Conservation (phyloP, 169 alveolate species). For the Condylostoma magnum region DNA sequence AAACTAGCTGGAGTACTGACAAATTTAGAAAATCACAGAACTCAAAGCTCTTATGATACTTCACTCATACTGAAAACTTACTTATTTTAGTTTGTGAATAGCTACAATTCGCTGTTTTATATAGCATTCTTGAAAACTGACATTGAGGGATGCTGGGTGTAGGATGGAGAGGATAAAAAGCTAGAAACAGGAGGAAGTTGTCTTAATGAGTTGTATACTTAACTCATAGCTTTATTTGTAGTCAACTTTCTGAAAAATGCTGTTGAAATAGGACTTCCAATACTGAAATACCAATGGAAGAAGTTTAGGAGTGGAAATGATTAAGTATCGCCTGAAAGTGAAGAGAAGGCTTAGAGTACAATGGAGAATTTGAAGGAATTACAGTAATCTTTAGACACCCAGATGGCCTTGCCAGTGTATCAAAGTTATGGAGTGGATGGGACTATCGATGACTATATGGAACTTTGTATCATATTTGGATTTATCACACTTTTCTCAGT, state of each 20-base stretch:
- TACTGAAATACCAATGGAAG: neutral
- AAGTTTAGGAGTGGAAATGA: neutral
- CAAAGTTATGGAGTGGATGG: constrained; percentile 28
- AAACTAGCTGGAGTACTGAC: constrained; percentile 23
- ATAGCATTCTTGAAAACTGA: constrained; percentile 41
- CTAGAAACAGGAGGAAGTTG: neutral
- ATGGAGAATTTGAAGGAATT: neutral
- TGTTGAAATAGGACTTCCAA: constrained; percentile 22
- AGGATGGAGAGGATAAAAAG: neutral
- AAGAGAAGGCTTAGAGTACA: neutral
- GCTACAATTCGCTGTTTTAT: constrained; percentile 43
- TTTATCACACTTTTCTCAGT: constrained; percentile 30
- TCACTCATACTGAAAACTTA: constrained; percentile 40
- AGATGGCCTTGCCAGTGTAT: constrained; percentile 23
- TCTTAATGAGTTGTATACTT: constrained; percentile 8
- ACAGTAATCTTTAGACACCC: neutral
- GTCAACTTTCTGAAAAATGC: constrained; percentile 7
- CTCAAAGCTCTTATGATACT: constrained; percentile 42
- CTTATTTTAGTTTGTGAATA: constrained; percentile 46
- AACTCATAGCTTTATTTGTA: neutral
- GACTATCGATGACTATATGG: constrained; percentile 27
- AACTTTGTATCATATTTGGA: constrained; percentile 12
- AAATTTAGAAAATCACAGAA: constrained; percentile 41
- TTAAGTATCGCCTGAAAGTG: neutral
- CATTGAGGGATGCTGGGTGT: constrained; percentile 33